These are phyloP conservation scores for Diaporthe humulicola DNA, from an alignment of 2,329 filamentous ascomycete species.

Conservation along the genomic window DNA sequence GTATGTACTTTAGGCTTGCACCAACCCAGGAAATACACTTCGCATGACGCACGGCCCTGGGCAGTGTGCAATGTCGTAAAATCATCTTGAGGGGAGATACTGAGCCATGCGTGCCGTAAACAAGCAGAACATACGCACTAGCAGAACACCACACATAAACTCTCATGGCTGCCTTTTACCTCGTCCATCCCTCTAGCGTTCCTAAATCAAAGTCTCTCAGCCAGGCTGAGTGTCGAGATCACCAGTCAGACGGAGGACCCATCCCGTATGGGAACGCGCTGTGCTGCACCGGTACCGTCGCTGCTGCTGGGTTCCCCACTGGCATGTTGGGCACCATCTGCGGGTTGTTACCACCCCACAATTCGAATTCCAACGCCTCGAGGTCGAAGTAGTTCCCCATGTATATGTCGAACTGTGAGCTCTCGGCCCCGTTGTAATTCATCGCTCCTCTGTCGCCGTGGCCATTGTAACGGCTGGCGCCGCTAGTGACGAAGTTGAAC, in stretches of 20 bases:
- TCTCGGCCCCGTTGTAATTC: conserved; percentile 41
- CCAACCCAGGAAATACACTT: not conserved
- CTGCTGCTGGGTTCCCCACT: not conserved
- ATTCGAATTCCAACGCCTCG: conserved; percentile 60
- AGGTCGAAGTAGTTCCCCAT: conserved; percentile 60
- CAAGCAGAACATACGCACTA: not conserved
- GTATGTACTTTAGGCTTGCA: not conserved
- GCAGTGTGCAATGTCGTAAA: conserved; percentile 1
- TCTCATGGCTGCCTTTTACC: not conserved
- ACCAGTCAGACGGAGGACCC: conserved; percentile 44
- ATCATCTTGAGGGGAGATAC: conserved; percentile 16
- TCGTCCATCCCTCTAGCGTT: too few species aligned
- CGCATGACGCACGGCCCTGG: not conserved
- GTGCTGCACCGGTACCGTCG: conserved; percentile 11
- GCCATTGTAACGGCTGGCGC: not conserved
- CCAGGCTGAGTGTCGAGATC: not conserved
- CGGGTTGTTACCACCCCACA: conserved; percentile 51
- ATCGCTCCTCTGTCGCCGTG: conserved; percentile 9
- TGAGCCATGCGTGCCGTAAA: conserved; percentile 29
- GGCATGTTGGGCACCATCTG: conserved; percentile 26
- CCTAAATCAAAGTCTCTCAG: not conserved
- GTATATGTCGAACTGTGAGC: conserved; percentile 56
- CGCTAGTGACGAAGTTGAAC: conserved; percentile 7
- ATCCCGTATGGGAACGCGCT: conserved; percentile 44
- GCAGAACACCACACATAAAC: conserved; percentile 3